A percentile compares a stretch with the other conserved stretches of the same genome.
phyloP scores from a whole-genome alignment of 2,329 filamentous ascomycete genomes.

The Amylocarpus encephaloides region DNA sequence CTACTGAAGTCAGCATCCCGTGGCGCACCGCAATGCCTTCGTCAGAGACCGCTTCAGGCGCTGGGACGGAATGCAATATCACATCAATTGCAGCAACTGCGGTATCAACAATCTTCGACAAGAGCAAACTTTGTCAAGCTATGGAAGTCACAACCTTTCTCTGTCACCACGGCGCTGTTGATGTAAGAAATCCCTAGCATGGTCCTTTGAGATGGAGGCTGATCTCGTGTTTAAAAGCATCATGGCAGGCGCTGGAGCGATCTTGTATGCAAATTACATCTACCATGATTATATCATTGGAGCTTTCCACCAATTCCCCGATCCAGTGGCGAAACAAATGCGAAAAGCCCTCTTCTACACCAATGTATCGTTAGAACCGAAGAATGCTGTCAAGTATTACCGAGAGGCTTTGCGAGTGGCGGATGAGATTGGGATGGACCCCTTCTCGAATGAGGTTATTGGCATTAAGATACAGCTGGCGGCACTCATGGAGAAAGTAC shows the following conservation, averaged over 20 bases:
- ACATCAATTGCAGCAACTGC: conserved; percentile 23
- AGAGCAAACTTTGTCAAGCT: conserved; percentile 14
- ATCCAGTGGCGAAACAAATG: conserved; percentile 68
- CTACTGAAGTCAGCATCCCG: conserved; percentile 16
- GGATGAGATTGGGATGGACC: conserved; percentile 69
- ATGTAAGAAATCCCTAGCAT: conserved; percentile 17
- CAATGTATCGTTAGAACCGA: conserved; percentile 67
- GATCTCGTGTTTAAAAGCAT: conserved; percentile 21
- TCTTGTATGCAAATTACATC: conserved; percentile 28
- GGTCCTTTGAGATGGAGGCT: not conserved
- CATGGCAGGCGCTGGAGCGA: conserved; percentile 17
- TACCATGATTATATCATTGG: conserved; percentile 31
- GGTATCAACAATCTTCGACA: conserved; percentile 20
- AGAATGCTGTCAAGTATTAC: conserved; percentile 77
- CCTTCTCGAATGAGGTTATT: conserved; percentile 83
- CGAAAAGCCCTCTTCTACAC: conserved; percentile 83
- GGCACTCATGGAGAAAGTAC: conserved; percentile 70
- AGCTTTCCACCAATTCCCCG: conserved; percentile 53
- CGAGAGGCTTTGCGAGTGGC: conserved; percentile 70
- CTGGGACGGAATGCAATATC: conserved; percentile 16
- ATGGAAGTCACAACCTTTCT: conserved; percentile 27
- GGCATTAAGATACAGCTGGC: conserved; percentile 82
- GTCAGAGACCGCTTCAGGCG: conserved; percentile 20
- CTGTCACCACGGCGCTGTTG: conserved; percentile 23
- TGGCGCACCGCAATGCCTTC: conserved; percentile 24